Evolutionary conservation across 345 rosid species (phyloP).

Genomic region (Aethionema arabicum): DNA sequence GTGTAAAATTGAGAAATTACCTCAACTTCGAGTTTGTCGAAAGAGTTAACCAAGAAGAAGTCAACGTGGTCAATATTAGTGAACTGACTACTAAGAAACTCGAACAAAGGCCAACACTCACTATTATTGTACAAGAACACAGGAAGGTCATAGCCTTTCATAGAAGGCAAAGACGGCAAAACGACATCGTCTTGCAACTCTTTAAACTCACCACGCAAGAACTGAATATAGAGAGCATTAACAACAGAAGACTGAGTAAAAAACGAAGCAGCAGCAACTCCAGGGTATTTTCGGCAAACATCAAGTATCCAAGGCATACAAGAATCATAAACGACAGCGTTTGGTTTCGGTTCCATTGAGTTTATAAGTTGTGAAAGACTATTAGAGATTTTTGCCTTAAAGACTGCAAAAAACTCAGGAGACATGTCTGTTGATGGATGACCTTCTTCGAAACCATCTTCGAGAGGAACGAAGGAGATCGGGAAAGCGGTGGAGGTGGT

Average conservation of each 20-base stretch:
- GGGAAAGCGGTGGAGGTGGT: conserved; percentile 34
- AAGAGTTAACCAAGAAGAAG: conserved; percentile 50
- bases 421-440: conserved; percentile 15
- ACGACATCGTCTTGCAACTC: conserved; percentile 33
- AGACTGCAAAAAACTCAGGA: conserved; percentile 19
- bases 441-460: conserved; percentile 36
- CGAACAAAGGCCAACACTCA: conserved; percentile 24
- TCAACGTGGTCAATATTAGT: conserved; percentile 38
- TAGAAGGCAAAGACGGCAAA: conserved; percentile 42
- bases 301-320: conserved; percentile 40
- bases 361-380: conserved; percentile 38
- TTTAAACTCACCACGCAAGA: conserved; percentile 31
- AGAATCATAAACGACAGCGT: conserved; percentile 47
- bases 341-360: conserved; percentile 36
- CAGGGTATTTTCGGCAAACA: conserved; percentile 31
- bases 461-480: conserved; percentile 32
- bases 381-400: conserved; percentile 29
- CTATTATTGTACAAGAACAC: conserved; percentile 36
- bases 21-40: conserved; percentile 45
- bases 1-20: conserved; percentile 25
- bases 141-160: conserved; percentile 47
- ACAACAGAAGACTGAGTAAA: conserved; percentile 54
- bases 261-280: conserved; percentile 41
- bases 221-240: conserved; percentile 36
- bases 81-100: conserved; percentile 36